Evolutionary conservation across 2,329 filamentous ascomycete genomes (phyloP), one percentile per base, ranked within the genome.

Genomic region (Apiospora phragmitis): DNA sequence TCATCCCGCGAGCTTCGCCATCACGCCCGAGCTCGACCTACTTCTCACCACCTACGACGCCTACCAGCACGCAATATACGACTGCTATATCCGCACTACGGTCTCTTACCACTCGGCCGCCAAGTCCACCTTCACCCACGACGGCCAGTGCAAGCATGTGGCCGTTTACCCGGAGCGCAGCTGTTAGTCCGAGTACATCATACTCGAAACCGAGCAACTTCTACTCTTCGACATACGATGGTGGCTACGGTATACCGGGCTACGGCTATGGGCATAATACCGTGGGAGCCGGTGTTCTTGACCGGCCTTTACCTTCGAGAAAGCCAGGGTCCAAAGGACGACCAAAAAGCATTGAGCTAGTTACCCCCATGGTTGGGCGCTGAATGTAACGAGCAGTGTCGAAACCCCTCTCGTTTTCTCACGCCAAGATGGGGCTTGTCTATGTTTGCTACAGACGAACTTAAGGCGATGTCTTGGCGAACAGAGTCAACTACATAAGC

Each of bases 291-390:
- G 82, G 84, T 38, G 73, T 74, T 49, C 72, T 76, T 75, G 88
- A 90, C 72, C 83, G 89, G 11, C 89, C 89, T 8, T 80, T 91
- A 32, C 89, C 89, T 18, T 84, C 84, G 12, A 85, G 89, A 66
- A 84, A 85, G 67, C 87, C 88, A 4, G 82, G 85, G 47, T 81
- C 83, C 49, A 89, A 89, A 79, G 84, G 87, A 74, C 83, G 89
- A 65, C 88, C 88, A 43, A 89, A 87, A 80, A 90, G 88, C 80
- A 89, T 90, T 75, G 89, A 91, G 80, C 83, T 91, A 29, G 88
- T 91, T 62, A 90, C 89, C 68, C 89, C 89, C 43, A 85, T 89
- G 79, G 78, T 88, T 74, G 83, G 86, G 68, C 84, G 86, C 75
- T 89, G 73, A 77, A 35, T 38, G 32, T 38, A n/a, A 62, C 21